Evolutionary conservation across 2,329 filamentous ascomycete genomes (phyloP).

Genomic region (Fusarium haematococcum): DNA sequence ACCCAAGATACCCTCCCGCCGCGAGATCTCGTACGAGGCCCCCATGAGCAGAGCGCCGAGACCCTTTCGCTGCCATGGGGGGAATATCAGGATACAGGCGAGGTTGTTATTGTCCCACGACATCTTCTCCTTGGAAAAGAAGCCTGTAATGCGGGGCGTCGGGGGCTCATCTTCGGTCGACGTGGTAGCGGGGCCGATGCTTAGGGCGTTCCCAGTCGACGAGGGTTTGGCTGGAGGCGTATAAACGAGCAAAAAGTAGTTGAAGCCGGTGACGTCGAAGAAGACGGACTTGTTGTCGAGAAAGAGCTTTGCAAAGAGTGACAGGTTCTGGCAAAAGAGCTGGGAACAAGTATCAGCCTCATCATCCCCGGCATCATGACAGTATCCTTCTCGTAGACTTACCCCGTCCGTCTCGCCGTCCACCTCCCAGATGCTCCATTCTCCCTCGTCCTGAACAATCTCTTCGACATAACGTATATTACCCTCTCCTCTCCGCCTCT

Average conservation of each 20-base stretch:
- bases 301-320: conserved; percentile 96
- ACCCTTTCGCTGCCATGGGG: conserved; percentile 92
- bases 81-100: conserved; percentile 95
- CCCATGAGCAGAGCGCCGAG: conserved; percentile 92
- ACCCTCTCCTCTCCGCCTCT: conserved; percentile 53
- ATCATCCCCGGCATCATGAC: neutral
- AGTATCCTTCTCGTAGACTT: conserved; percentile 46
- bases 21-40: conserved; percentile 91
- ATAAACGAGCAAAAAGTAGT: conserved; percentile 92
- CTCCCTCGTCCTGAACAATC: conserved; percentile 69
- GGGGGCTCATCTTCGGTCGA: conserved; percentile 47
- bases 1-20: conserved; percentile 84
- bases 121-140: conserved; percentile 99
- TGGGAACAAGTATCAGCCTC: conserved; percentile 46
- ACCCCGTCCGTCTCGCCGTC: conserved; percentile 88
- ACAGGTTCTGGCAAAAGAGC: conserved; percentile 95
- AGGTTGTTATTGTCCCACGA: conserved; percentile 99
- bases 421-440: conserved; percentile 91
- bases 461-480: conserved; percentile 56
- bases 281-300: conserved; percentile 98
- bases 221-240: conserved; percentile 57
- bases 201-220: neutral
- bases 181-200: neutral
- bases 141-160: conserved; percentile 76
- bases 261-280: conserved; percentile 93